A percentile compares a stretch with the other conserved stretches of the same genome.
These are phyloP conservation scores for Biancaea sappan DNA, from an alignment of 306 rosid species.

Conservation along the genomic window DNA sequence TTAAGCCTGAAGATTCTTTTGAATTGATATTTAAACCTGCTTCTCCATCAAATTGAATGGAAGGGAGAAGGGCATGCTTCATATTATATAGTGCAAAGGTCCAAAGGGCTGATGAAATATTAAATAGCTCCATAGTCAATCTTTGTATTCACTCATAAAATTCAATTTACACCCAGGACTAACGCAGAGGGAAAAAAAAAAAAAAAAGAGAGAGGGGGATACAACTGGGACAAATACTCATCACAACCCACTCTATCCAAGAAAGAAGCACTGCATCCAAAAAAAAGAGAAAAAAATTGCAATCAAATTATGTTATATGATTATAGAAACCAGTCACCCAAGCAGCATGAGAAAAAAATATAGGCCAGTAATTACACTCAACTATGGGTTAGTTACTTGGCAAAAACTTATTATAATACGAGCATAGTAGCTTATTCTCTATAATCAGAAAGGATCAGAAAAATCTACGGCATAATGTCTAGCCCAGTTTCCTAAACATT, in stretches of 20 bases:
- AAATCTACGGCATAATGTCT: not conserved
- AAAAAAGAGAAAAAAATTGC: not conserved
- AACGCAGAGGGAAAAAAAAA: not conserved
- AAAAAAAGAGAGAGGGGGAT: too few species aligned
- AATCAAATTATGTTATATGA: not conserved
- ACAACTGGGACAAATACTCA: not conserved
- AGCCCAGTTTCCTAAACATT: not conserved
- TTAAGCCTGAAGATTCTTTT: not conserved
- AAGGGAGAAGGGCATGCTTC: not conserved
- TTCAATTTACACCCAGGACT: not conserved
- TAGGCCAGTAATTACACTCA: not conserved
- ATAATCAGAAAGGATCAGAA: slow-evolving; percentile 10
- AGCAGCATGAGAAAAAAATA: not conserved
- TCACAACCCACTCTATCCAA: not conserved
- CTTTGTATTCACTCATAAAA: not conserved
- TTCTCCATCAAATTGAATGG: not conserved
- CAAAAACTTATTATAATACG: not conserved
- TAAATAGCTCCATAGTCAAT: not conserved
- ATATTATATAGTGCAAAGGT: slow-evolving; percentile 4
- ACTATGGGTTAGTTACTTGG: not conserved
- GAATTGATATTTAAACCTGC: slow-evolving; percentile 6
- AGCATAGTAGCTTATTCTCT: slow-evolving; percentile 2
- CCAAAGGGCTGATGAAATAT: not conserved
- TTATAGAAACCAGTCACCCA: not conserved
- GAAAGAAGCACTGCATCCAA: not conserved